A percentile compares a stretch with the other conserved stretches of the same genome.
These are phyloP conservation scores for Wickerhamomyces bisporus DNA, from an alignment of 805 yeast species.

Conservation along the genomic window DNA sequence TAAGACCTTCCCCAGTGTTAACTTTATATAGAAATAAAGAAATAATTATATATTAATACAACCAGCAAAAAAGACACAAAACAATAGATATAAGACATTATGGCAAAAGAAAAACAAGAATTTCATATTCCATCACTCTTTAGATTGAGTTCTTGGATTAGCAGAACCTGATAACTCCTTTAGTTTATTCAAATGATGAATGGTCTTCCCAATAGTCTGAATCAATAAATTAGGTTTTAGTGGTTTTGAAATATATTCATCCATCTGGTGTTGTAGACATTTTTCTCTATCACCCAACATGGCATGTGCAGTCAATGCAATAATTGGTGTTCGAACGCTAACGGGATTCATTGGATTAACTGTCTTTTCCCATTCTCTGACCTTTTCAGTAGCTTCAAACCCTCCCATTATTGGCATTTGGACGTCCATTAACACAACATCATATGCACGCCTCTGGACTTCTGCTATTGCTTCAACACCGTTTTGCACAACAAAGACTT, in stretches of 20 bases:
- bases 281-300: constrained; percentile 90
- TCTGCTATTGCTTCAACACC: constrained; percentile 82
- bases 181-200: constrained; percentile 60
- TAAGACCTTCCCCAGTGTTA: no score
- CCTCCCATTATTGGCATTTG: constrained; percentile 98
- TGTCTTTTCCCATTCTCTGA: constrained; percentile 83
- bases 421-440: constrained; percentile 86
- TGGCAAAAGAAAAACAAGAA: no score
- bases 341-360: constrained; percentile 65
- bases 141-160: constrained; percentile 18
- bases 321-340: constrained; percentile 76
- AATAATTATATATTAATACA: no score
- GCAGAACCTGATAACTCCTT: constrained; percentile 34
- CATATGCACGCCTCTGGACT: constrained; percentile 59
- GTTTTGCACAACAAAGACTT: constrained; percentile 79
- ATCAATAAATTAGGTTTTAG: constrained; percentile 75
- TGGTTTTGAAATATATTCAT: constrained; percentile 85
- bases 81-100: no score
- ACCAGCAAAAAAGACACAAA: no score
- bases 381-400: constrained; percentile 82
- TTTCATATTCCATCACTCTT: no score
- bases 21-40: no score
- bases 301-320: constrained; percentile 89
- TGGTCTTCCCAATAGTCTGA: constrained; percentile 82
- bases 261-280: constrained; percentile 87